Evolutionary conservation across 306 rosid genomes (phyloP).

Genomic region (cucumber (Cucumis sativus)): DNA sequence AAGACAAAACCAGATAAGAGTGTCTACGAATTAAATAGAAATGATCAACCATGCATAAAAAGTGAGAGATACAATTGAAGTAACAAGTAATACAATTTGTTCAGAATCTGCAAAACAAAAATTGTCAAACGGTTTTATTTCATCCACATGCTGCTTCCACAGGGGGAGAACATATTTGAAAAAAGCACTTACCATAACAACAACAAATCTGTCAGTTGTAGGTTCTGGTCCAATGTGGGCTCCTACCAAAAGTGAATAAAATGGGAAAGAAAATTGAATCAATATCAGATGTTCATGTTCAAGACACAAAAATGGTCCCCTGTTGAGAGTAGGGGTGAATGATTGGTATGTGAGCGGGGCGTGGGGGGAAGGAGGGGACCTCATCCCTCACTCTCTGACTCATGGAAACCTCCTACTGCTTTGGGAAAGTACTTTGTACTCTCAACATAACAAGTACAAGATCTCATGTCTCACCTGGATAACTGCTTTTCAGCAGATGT

Average conservation of each 20-base stretch:
- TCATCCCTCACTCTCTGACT: not conserved
- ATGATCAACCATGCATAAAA: not conserved
- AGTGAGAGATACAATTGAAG: not conserved
- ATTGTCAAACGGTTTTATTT: not conserved
- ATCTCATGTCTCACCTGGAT: conserved; percentile 78
- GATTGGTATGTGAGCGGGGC: not conserved
- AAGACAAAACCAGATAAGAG: not conserved
- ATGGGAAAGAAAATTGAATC: not conserved
- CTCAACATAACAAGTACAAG: conserved; percentile 7
- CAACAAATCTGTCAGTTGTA: conserved; percentile 97
- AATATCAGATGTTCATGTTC: not conserved
- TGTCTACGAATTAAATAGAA: not conserved
- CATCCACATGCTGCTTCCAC: not conserved
- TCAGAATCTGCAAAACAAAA: not conserved
- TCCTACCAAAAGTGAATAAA: conserved; percentile 30
- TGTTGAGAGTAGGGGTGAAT: not conserved
- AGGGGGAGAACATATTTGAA: not conserved
- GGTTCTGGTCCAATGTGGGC: conserved; percentile 99
- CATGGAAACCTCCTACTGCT: conserved; percentile 9
- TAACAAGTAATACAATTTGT: not conserved
- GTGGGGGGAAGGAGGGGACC: not conserved
- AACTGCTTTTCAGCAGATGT: conserved; percentile 63
- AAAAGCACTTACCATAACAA: conserved; percentile 61
- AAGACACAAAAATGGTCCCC: not conserved
- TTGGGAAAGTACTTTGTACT: conserved; percentile 65